Conservation (phyloP, 805 yeast genomes). For the Lachancea quebecensis region DNA sequence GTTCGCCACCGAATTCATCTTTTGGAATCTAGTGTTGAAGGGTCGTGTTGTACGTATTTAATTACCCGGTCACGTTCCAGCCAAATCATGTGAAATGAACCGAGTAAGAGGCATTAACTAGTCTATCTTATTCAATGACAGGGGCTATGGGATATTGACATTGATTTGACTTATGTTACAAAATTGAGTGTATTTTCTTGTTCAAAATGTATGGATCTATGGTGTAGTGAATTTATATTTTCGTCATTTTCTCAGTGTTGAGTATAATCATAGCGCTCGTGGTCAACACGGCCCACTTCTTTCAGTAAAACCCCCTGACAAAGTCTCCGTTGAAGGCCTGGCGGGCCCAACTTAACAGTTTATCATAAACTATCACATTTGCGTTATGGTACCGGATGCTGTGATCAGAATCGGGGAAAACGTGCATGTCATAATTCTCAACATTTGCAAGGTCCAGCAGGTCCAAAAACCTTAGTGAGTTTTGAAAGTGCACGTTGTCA, state of each 20-base stretch:
- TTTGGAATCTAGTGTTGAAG: not conserved
- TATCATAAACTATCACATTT: conserved; percentile 59
- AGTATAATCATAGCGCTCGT: not conserved
- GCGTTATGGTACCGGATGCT: conserved; percentile 68
- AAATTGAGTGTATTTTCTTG: not conserved
- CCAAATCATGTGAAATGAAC: no score
- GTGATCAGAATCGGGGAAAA: conserved; percentile 80
- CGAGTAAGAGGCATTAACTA: no score
- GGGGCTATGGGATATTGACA: no score
- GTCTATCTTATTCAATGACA: no score
- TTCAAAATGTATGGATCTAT: not conserved
- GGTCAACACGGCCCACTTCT: no score
- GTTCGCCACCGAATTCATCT: conserved; percentile 8
- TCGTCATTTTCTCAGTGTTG: not conserved
- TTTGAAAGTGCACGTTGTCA: conserved; percentile 94
- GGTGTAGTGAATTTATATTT: not conserved
- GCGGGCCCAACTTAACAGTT: conserved; percentile 55
- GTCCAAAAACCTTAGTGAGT: conserved; percentile 73
- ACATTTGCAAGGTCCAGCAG: conserved; percentile 59
- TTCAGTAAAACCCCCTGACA: conserved; percentile 11
- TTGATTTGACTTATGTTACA: no score
- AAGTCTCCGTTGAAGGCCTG: conserved; percentile 52
- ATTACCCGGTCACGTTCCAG: not conserved
- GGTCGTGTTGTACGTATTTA: not conserved
- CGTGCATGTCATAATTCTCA: conserved; percentile 76